phyloP scores from a whole-genome alignment of 75 land plant genomes.

The Selaginella moellendorffii region DNA sequence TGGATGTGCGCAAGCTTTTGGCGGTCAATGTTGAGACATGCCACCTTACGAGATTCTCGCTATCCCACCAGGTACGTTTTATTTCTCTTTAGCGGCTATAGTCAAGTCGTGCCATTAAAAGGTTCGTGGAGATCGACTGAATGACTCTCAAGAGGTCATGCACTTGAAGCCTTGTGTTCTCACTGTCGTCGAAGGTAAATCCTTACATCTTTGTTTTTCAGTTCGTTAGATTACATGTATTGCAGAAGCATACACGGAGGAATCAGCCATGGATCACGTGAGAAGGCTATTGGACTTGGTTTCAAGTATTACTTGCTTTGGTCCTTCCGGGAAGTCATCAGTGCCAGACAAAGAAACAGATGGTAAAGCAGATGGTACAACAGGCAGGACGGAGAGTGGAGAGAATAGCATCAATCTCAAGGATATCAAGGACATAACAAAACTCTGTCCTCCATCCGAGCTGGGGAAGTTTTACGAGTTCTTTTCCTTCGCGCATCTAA shows the following conservation, averaged over 20 bases:
- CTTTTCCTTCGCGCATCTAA: background rate
- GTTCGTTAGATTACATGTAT: background rate
- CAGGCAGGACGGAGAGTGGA: background rate
- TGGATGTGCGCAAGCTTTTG: constrained; percentile 57
- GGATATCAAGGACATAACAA: background rate
- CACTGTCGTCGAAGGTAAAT: constrained; percentile 2
- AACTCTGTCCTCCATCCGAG: constrained; percentile 1
- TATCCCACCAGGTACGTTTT: constrained; percentile 30
- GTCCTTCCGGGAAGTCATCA: background rate
- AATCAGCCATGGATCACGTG: constrained; percentile 1
- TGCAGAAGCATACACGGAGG: constrained; percentile 3
- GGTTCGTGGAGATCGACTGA: background rate
- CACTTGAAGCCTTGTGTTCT: constrained; percentile 5
- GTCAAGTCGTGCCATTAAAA: background rate
- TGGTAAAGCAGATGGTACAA: background rate
- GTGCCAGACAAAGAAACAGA: too few species aligned
- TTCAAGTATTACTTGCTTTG: background rate
- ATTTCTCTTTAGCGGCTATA: background rate
- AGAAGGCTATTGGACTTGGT: constrained; percentile 1
- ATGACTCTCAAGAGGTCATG: constrained; percentile 1
- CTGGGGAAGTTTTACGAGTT: constrained; percentile 6
- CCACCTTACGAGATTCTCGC: constrained; percentile 48
- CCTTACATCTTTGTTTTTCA: background rate
- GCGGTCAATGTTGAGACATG: constrained; percentile 66
- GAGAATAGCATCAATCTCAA: background rate